Conservation (phyloP, 108 stramenopile species). For the Discostella stelligeroides region DNA sequence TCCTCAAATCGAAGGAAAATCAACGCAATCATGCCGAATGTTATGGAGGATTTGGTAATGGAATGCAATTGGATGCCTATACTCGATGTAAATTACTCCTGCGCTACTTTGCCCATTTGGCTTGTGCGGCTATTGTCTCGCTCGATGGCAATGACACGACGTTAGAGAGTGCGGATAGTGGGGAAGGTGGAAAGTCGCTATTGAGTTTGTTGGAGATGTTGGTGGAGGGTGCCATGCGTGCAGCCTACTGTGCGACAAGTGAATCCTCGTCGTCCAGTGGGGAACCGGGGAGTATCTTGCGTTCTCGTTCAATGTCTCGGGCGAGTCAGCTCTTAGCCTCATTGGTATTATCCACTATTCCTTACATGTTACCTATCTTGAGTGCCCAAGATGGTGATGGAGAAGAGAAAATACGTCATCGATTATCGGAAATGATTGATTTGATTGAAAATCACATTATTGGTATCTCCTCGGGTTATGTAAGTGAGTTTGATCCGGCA, state of each 20-base stretch:
- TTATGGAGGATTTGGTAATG: constrained; percentile 38
- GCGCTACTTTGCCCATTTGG: constrained; percentile 73
- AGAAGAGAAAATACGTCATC: constrained; percentile 7
- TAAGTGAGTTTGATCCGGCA: constrained; percentile 75
- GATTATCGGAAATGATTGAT: constrained; percentile 36
- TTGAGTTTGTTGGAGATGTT: constrained; percentile 45
- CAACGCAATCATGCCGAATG: constrained; percentile 29
- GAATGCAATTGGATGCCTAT: constrained; percentile 49
- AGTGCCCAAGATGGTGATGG: constrained; percentile 35
- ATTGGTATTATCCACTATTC: constrained; percentile 67
- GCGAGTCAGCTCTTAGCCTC: constrained; percentile 48
- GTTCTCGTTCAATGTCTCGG: constrained; percentile 24
- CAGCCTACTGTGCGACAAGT: constrained; percentile 11
- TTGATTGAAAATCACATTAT: constrained; percentile 36
- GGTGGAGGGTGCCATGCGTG: constrained; percentile 44
- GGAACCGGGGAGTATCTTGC: neutral
- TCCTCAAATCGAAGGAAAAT: constrained; percentile 21
- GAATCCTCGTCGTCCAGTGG: constrained; percentile 1
- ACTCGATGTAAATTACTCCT: constrained; percentile 62
- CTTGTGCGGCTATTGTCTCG: constrained; percentile 57
- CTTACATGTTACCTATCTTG: constrained; percentile 49
- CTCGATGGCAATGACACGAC: constrained; percentile 1
- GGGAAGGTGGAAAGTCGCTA: constrained; percentile 26
- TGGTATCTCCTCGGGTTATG: constrained; percentile 26
- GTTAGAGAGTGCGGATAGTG: constrained; percentile 10